phyloP scores from a whole-genome alignment of 1,139 yeast species.

The Geotrichum cucujoidarum region DNA sequence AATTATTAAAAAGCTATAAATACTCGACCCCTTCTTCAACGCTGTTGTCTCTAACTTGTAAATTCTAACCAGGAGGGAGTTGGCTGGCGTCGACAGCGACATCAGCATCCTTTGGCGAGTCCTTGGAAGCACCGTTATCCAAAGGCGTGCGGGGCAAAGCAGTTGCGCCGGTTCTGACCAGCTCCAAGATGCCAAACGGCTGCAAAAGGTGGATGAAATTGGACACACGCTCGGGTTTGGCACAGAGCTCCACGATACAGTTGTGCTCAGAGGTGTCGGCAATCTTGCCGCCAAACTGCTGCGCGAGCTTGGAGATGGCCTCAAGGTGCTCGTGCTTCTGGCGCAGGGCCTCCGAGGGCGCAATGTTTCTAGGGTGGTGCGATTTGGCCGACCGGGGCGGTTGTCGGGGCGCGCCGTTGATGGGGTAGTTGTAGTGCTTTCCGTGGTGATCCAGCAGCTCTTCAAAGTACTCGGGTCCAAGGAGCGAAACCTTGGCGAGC shows the following conservation, averaged over 20 bases:
- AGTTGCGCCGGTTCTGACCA: conserved; percentile 98
- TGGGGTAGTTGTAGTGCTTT: conserved; percentile 35
- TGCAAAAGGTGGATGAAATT: conserved; percentile 83
- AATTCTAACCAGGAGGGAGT: conserved; percentile 91
- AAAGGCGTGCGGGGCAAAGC: conserved; percentile 95
- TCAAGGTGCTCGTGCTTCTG: conserved; percentile 86
- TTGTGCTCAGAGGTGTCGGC: conserved; percentile 91
- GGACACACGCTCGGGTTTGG: conserved; percentile 85
- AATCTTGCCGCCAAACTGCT: conserved; percentile 86
- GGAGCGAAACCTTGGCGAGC: conserved; percentile 81
- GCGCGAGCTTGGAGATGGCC: conserved; percentile 73
- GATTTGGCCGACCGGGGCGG: conserved; percentile 38
- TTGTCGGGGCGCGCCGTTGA: conserved; percentile 23
- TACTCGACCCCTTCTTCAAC: background rate
- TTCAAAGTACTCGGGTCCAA: conserved; percentile 97
- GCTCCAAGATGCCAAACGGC: conserved; percentile 94
- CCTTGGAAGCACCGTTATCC: conserved; percentile 45
- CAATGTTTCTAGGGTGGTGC: conserved; percentile 80
- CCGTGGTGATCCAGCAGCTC: conserved; percentile 88
- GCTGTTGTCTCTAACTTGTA: too few species aligned
- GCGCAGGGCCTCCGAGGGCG: conserved; percentile 89
- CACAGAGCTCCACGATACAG: conserved; percentile 89
- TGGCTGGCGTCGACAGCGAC: conserved; percentile 45
- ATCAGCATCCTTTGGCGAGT: conserved; percentile 54
- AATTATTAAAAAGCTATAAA: background rate